Percentiles rank a stretch among this genome's conserved stretches.
These are phyloP conservation scores for Hortaea werneckii DNA, from an alignment of 2,329 filamentous ascomycete species.

Conservation along the genomic window DNA sequence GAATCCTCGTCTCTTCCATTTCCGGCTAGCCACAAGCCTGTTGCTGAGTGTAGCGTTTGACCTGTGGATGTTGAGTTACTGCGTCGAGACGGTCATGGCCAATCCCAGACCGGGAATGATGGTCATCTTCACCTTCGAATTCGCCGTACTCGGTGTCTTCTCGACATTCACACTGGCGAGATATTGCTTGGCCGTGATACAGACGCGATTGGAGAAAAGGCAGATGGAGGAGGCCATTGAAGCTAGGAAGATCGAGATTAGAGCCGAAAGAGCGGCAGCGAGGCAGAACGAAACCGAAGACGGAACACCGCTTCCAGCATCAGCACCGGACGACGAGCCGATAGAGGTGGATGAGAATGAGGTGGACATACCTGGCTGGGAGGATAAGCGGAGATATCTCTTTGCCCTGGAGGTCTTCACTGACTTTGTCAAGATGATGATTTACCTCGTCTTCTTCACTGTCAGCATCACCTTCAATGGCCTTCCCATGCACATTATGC, in stretches of 20 bases:
- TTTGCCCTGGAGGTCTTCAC: conserved; percentile 67
- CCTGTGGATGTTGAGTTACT: conserved; percentile 68
- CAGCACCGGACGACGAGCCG: conserved; percentile 49
- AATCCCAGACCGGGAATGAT: conserved; percentile 95
- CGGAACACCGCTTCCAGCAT: conserved; percentile 26
- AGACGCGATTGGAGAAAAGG: conserved; percentile 62
- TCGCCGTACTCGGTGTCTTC: conserved; percentile 72
- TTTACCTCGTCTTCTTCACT: conserved; percentile 86
- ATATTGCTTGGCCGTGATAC: conserved; percentile 68
- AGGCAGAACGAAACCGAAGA: conserved; percentile 28
- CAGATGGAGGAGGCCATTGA: conserved; percentile 63
- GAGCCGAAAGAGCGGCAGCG: conserved; percentile 41
- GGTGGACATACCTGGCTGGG: conserved; percentile 91
- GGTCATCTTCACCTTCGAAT: conserved; percentile 99
- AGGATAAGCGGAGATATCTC: conserved; percentile 86
- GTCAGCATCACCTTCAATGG: conserved; percentile 92
- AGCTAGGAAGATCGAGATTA: conserved; percentile 58
- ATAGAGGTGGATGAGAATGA: conserved; percentile 80
- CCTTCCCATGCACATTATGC: conserved; percentile 89
- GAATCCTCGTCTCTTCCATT: conserved; percentile 81
- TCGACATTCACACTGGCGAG: conserved; percentile 70
- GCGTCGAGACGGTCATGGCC: conserved; percentile 70
- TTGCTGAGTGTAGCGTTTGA: conserved; percentile 72
- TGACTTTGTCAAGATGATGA: conserved; percentile 84
- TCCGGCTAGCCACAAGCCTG: conserved; percentile 68